Conservation (phyloP, 176 grass and related monocot species). For the Microstegium vimineum region DNA sequence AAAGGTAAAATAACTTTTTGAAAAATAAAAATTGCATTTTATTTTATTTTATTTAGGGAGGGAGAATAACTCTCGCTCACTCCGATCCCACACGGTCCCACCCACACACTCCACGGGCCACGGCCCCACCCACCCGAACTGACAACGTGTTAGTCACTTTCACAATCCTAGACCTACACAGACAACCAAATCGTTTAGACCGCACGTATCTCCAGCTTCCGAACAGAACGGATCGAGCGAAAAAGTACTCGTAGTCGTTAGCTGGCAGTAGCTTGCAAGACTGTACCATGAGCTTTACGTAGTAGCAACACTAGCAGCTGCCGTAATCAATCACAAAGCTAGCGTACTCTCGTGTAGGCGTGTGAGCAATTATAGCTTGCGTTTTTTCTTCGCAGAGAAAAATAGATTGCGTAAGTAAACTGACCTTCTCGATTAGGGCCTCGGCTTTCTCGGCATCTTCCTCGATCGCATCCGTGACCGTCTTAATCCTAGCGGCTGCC, state of each 20-base stretch:
- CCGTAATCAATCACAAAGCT: background rate
- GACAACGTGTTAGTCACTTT: too few relatives aligned
- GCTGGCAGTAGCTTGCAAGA: background rate
- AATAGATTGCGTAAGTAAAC: background rate
- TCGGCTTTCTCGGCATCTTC: conserved; percentile 55
- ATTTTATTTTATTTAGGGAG: too few relatives aligned
- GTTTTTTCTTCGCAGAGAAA: background rate
- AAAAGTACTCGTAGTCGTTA: background rate
- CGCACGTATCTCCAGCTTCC: conserved; percentile 11
- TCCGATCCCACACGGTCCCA: too few relatives aligned
- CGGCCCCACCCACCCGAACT: too few relatives aligned
- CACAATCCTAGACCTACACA: too few relatives aligned
- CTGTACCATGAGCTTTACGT: background rate
- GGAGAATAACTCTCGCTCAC: too few relatives aligned
- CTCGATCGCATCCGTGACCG: conserved; percentile 37
- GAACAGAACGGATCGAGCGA: background rate
- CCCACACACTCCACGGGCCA: too few relatives aligned
- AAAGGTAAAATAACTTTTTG: too few relatives aligned
- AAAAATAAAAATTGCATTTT: too few relatives aligned
- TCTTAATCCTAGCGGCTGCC: conserved; percentile 45
- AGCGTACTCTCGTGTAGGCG: background rate
- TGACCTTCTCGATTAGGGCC: conserved; percentile 48
- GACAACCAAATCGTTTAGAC: background rate
- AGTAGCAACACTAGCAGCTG: background rate
- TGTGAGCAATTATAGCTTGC: background rate